These are phyloP conservation scores for Acacia confusa DNA, from an alignment of 306 rosid species.

Conservation along the genomic window DNA sequence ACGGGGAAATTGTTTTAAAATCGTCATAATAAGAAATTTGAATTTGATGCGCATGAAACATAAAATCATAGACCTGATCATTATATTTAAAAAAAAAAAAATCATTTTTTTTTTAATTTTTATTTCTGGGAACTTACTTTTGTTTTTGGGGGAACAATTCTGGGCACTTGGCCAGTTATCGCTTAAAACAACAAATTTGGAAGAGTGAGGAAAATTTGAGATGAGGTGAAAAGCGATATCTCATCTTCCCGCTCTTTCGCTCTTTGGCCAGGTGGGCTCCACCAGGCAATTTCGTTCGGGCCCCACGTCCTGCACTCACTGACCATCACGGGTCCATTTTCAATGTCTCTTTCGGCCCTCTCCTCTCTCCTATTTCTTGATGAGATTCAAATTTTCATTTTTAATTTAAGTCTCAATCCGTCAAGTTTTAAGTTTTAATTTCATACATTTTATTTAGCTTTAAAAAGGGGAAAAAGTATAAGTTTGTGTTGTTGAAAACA, in stretches of 20 bases:
- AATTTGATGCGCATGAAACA: neutral
- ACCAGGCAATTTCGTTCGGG: slow-evolving; percentile 38
- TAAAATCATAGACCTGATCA: neutral
- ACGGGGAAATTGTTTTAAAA: neutral
- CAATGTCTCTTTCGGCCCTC: neutral
- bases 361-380: neutral
- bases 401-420: neutral
- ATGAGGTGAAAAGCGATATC: neutral
- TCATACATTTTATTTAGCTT: no score
- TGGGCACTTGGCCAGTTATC: neutral
- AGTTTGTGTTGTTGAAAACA: no score
- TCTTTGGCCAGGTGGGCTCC: slow-evolving; percentile 18
- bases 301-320: slow-evolving; percentile 30
- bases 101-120: neutral
- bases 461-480: no score
- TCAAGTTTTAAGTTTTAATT: neutral
- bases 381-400: neutral
- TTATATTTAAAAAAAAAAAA: neutral
- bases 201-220: slow-evolving; percentile 40
- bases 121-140: neutral
- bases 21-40: neutral
- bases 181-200: slow-evolving; percentile 4
- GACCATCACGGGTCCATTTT: slow-evolving; percentile 10
- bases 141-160: neutral
- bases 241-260: neutral